Conservation (phyloP, 1,284 basidiomycete genomes). For the Wallemia ichthyophaga region DNA sequence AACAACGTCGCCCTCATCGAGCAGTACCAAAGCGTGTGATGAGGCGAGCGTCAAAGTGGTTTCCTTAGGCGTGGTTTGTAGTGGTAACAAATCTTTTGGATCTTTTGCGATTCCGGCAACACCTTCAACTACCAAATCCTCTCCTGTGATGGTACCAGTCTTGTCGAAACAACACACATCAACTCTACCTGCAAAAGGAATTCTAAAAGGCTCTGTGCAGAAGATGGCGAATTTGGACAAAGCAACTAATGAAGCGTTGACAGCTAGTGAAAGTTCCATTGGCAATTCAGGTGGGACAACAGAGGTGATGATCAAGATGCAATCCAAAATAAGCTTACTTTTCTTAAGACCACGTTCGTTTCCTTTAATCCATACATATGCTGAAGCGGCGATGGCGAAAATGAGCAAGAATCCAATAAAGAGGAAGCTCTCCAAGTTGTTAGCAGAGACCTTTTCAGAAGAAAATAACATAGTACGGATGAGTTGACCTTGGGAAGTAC, state of each 20-base stretch:
- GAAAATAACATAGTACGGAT: conserved; percentile 95
- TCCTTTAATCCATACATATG: conserved; percentile 89
- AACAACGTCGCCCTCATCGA: conserved; percentile 69
- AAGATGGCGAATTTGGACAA: conserved; percentile 83
- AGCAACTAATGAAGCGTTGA: conserved; percentile 75
- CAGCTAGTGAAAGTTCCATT: conserved; percentile 81
- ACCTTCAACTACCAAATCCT: conserved; percentile 77
- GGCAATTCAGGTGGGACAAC: conserved; percentile 85
- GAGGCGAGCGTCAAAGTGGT: conserved; percentile 71
- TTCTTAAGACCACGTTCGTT: conserved; percentile 70
- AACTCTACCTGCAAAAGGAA: conserved; percentile 68
- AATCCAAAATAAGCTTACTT: conserved; percentile 70
- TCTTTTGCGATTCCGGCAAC: conserved; percentile 43
- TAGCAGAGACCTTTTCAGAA: conserved; percentile 72
- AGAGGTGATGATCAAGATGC: conserved; percentile 74
- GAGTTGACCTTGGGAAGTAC: conserved; percentile 78
- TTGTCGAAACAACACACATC: conserved; percentile 96
- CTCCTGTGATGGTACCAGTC: conserved; percentile 84
- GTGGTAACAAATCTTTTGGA: conserved; percentile 36
- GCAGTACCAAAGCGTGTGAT: conserved; percentile 74
- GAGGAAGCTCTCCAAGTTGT: conserved; percentile 71
- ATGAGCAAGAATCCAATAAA: conserved; percentile 88
- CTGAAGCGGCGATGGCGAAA: conserved; percentile 78
- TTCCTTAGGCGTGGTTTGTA: conserved; percentile 40
- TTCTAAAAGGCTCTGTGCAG: conserved; percentile 89